These are phyloP conservation scores for Pugionium cornutum DNA, from an alignment of 345 rosid genomes.

Conservation along the genomic window DNA sequence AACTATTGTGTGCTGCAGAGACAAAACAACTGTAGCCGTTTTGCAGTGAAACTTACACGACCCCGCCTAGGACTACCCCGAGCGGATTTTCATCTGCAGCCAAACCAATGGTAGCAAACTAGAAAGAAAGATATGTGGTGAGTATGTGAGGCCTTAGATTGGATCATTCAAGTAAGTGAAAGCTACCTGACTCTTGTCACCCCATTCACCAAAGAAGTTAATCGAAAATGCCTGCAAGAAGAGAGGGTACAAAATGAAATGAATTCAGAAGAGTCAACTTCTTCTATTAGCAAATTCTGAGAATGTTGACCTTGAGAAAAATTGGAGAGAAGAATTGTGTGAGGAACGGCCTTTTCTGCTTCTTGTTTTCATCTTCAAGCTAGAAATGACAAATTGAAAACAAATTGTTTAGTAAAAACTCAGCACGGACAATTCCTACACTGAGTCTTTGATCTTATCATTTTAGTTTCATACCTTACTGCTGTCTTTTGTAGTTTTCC, in stretches of 20 bases:
- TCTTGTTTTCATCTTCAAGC: slow-evolving; percentile 74
- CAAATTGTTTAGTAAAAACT: neutral
- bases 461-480: slow-evolving; percentile 51
- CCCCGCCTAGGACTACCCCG: slow-evolving; percentile 92
- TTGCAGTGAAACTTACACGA: slow-evolving; percentile 53
- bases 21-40: neutral
- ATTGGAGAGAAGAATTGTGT: slow-evolving; percentile 86
- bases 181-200: slow-evolving; percentile 97
- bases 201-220: slow-evolving; percentile 97
- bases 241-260: slow-evolving; percentile 25
- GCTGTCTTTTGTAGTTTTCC: slow-evolving; percentile 49
- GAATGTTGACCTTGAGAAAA: slow-evolving; percentile 66
- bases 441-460: neutral
- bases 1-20: neutral
- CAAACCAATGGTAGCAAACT: slow-evolving; percentile 94
- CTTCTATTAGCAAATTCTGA: neutral
- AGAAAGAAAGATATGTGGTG: slow-evolving; percentile 38
- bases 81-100: slow-evolving; percentile 97
- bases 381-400: slow-evolving; percentile 30
- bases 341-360: slow-evolving; percentile 72
- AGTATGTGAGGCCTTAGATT: slow-evolving; percentile 18
- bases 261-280: slow-evolving; percentile 2
- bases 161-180: slow-evolving; percentile 1
- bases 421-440: neutral
- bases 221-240: slow-evolving; percentile 88